phyloP scores from a whole-genome alignment of 305 asterid genomes.

The Solanum hybrid region DNA sequence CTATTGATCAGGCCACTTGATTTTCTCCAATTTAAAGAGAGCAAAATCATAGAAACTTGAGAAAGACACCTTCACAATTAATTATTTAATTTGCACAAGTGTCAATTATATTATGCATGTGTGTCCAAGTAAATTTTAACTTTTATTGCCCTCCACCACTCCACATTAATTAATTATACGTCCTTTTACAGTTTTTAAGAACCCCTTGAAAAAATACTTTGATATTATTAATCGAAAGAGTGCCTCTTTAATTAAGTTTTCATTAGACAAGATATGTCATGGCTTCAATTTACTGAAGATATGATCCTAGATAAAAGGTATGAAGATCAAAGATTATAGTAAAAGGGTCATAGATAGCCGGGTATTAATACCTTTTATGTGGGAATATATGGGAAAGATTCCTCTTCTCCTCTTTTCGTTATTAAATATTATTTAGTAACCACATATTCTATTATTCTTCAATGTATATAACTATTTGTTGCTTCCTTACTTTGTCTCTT shows the following conservation, averaged over 20 bases:
- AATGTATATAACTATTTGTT: too few species aligned
- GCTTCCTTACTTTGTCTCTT: background rate
- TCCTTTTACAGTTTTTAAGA: background rate
- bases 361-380: too few species aligned
- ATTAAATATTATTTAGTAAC: too few species aligned
- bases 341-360: too few species aligned
- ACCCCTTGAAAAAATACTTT: background rate
- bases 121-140: background rate
- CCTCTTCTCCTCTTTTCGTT: background rate
- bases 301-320: too few species aligned
- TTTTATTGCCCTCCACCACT: background rate
- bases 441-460: too few species aligned
- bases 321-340: too few species aligned
- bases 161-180: background rate
- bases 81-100: background rate
- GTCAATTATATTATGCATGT: background rate
- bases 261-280: background rate
- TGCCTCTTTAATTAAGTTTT: background rate
- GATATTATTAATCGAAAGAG: background rate
- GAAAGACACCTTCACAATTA: background rate
- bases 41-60: background rate
- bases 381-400: background rate
- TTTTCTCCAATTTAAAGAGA: background rate
- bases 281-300: too few species aligned
- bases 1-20: background rate